phyloP scores from a whole-genome alignment of 768 basidiomycete genomes.

The Mycena vulgaris region DNA sequence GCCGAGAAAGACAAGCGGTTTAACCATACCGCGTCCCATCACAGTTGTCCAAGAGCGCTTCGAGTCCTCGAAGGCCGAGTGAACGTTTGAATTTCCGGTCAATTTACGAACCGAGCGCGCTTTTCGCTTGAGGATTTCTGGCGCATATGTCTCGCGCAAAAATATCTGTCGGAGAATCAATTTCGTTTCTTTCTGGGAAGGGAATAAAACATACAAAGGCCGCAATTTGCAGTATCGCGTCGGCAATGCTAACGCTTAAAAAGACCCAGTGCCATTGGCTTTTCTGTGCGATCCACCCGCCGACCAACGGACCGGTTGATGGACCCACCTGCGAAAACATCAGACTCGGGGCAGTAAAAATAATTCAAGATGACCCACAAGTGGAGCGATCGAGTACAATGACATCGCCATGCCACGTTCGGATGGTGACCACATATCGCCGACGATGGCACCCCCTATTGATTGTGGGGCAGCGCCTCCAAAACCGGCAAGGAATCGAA shows the following conservation, averaged over 20 bases:
- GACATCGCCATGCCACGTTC: conserved; percentile 68
- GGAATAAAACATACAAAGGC: conserved; percentile 66
- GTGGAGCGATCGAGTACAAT: conserved; percentile 67
- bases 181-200: too few relatives aligned
- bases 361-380: conserved; percentile 38
- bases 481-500: conserved; percentile 75
- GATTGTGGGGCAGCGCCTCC: conserved; percentile 77
- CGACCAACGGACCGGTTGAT: conserved; percentile 55
- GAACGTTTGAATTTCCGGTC: conserved; percentile 49
- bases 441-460: conserved; percentile 71
- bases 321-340: conserved; percentile 52
- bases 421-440: conserved; percentile 67
- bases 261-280: conserved; percentile 76
- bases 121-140: conserved; percentile 61
- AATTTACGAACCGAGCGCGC: conserved; percentile 56
- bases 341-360: neutral
- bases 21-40: conserved; percentile 63
- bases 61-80: conserved; percentile 59
- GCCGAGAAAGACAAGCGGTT: conserved; percentile 70
- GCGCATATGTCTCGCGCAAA: conserved; percentile 61
- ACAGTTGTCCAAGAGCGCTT: conserved; percentile 60
- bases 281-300: conserved; percentile 64
- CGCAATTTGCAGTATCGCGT: conserved; percentile 60
- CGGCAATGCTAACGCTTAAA: conserved; percentile 69
- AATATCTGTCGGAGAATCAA: conserved; percentile 40